Percentiles rank a stretch among this genome's conserved stretches.
These are phyloP conservation scores for Fonsecaea monophora DNA, from an alignment of 2,329 filamentous ascomycete genomes.

Conservation along the genomic window DNA sequence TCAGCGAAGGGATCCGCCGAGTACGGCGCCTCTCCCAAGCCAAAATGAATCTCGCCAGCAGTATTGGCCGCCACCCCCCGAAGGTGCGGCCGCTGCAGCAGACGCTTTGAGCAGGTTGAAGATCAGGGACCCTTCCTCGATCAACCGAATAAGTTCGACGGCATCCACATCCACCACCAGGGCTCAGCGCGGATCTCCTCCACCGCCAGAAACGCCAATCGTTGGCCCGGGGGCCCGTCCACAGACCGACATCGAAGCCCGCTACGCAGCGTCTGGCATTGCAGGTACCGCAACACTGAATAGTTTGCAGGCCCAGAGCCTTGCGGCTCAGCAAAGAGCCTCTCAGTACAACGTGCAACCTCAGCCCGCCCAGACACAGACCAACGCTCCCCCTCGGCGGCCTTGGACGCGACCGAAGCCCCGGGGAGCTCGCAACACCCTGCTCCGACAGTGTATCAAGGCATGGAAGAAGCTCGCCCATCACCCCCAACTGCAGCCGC, in stretches of 20 bases:
- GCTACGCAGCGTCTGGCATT: conserved; percentile 90
- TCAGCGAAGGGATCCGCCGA: conserved; percentile 45
- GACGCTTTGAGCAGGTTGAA: conserved; percentile 50
- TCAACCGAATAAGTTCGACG: conserved; percentile 75
- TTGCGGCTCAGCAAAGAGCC: conserved; percentile 74
- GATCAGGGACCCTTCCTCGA: conserved; percentile 59
- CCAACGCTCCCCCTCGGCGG: conserved; percentile 57
- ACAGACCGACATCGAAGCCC: conserved; percentile 83
- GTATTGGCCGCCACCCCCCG: conserved; percentile 65
- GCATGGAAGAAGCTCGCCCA: conserved; percentile 71
- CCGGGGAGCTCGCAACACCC: conserved; percentile 87
- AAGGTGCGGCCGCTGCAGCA: conserved; percentile 35
- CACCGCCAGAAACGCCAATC: conserved; percentile 90
- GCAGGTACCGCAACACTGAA: conserved; percentile 83
- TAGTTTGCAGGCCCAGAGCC: conserved; percentile 80
- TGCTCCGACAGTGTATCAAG: conserved; percentile 90
- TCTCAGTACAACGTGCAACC: conserved; percentile 73
- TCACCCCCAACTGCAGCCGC: conserved; percentile 49
- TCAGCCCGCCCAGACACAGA: conserved; percentile 45
- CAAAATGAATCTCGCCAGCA: conserved; percentile 69
- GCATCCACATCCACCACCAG: conserved; percentile 92
- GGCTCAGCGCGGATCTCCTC: conserved; percentile 89
- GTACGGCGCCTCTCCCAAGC: conserved; percentile 54
- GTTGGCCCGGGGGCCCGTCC: conserved; percentile 69
- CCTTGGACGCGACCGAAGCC: conserved; percentile 94